phyloP scores from a whole-genome alignment of 1,284 basidiomycete genomes.

The Moesziomyces parantarcticus region DNA sequence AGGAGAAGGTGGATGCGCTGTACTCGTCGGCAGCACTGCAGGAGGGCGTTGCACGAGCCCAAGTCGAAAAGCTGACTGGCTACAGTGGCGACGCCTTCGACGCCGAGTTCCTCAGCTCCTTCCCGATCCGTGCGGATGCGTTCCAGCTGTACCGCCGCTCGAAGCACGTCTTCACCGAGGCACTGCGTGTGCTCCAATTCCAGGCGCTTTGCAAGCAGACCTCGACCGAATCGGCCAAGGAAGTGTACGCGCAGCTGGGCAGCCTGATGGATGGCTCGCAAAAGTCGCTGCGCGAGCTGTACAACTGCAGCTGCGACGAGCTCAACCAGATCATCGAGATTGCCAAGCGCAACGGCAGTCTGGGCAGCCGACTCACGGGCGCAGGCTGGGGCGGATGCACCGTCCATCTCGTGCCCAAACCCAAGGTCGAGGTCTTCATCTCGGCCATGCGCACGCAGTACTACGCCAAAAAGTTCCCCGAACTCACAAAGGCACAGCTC shows the following conservation, averaged over 20 bases:
- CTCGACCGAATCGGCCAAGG: slow-evolving; percentile 6
- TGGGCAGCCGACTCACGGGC: slow-evolving; percentile 62
- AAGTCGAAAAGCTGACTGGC: slow-evolving; percentile 57
- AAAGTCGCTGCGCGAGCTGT: slow-evolving; percentile 51
- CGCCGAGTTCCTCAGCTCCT: slow-evolving; percentile 55
- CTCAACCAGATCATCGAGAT: slow-evolving; percentile 57
- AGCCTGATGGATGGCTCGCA: slow-evolving; percentile 62
- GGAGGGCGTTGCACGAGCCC: slow-evolving; percentile 29
- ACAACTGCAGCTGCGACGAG: slow-evolving; percentile 62
- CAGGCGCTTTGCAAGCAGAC: slow-evolving; percentile 36
- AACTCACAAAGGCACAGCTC: slow-evolving; percentile 44
- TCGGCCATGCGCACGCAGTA: slow-evolving; percentile 52
- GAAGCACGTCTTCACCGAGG: slow-evolving; percentile 63
- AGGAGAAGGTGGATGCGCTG: slow-evolving; percentile 35
- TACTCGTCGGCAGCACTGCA: slow-evolving; percentile 10
- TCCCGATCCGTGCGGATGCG: slow-evolving; percentile 59
- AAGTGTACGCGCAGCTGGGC: slow-evolving; percentile 54
- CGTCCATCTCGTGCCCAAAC: slow-evolving; percentile 61
- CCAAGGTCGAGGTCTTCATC: slow-evolving; percentile 49
- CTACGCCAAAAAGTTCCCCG: slow-evolving; percentile 46
- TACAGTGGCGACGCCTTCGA: slow-evolving; percentile 53
- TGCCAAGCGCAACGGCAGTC: slow-evolving; percentile 56
- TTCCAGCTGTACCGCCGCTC: slow-evolving; percentile 58
- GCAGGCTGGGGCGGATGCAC: slow-evolving; percentile 67
- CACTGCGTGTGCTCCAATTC: slow-evolving; percentile 60